Evolutionary conservation across 106 monocot species (phyloP).

Genomic region (Narthecium ossifragum): DNA sequence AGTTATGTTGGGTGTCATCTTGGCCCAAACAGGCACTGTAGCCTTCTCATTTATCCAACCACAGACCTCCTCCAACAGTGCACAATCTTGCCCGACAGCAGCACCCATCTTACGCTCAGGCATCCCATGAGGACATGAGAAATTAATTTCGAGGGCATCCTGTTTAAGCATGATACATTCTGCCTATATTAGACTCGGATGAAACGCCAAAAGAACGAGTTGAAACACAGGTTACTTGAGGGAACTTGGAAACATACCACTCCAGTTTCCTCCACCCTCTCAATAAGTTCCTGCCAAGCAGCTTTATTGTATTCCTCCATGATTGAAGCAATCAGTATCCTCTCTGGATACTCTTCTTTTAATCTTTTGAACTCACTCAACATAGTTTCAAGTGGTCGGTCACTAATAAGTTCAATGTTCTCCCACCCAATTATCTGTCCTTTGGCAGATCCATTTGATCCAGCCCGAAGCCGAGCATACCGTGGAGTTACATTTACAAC

Average conservation of each 20-base stretch:
- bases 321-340: slow-evolving; percentile 91
- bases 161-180: slow-evolving; percentile 6
- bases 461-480: slow-evolving; percentile 75
- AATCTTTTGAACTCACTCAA: slow-evolving; percentile 84
- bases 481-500: slow-evolving; percentile 98
- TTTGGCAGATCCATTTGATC: slow-evolving; percentile 78
- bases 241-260: slow-evolving; percentile 40
- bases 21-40: slow-evolving; percentile 98
- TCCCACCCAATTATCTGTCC: slow-evolving; percentile 95
- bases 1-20: slow-evolving; percentile 97
- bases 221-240: not conserved
- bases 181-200: not conserved
- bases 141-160: slow-evolving; percentile 99
- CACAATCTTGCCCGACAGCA: slow-evolving; percentile 96
- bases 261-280: slow-evolving; percentile 89
- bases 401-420: slow-evolving; percentile 98
- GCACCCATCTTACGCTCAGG: slow-evolving; percentile 98
- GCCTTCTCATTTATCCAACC: slow-evolving; percentile 99
- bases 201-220: not conserved
- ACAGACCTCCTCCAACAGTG: slow-evolving; percentile 79
- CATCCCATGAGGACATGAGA: slow-evolving; percentile 99
- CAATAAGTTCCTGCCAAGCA: slow-evolving; percentile 93
- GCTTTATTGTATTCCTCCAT: slow-evolving; percentile 98
- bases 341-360: slow-evolving; percentile 85
- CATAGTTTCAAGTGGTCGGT: slow-evolving; percentile 93